phyloP scores from a whole-genome alignment of 2,329 filamentous ascomycete genomes.

The Xylogone sp. region DNA sequence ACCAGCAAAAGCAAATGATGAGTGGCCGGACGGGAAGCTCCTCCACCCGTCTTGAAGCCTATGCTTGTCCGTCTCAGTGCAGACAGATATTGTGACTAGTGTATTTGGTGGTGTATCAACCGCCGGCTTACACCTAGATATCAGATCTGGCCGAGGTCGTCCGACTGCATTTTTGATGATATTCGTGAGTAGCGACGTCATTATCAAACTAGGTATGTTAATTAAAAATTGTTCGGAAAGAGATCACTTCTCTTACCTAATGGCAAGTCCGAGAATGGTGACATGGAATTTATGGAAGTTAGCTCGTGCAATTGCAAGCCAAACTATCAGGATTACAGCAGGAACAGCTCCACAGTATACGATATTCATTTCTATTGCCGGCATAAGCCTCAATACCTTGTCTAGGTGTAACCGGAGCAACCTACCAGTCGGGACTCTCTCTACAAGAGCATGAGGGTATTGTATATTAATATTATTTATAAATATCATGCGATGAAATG shows the following conservation, averaged over 20 bases:
- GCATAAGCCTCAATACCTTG: not conserved
- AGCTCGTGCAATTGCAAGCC: slow-evolving; percentile 59
- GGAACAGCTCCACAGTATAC: slow-evolving; percentile 75
- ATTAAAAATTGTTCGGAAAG: slow-evolving; percentile 33
- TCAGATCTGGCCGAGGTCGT: slow-evolving; percentile 74
- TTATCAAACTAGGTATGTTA: slow-evolving; percentile 45
- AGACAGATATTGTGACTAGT: slow-evolving; percentile 64
- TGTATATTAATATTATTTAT: slow-evolving; percentile 81
- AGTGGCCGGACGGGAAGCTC: slow-evolving; percentile 78
- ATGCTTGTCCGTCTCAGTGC: slow-evolving; percentile 67
- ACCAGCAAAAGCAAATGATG: slow-evolving; percentile 74
- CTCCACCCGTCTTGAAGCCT: slow-evolving; percentile 79
- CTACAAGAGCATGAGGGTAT: slow-evolving; percentile 79
- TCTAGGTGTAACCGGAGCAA: slow-evolving; percentile 11
- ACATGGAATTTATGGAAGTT: slow-evolving; percentile 79
- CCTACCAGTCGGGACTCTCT: slow-evolving; percentile 77
- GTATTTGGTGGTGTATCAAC: slow-evolving; percentile 41
- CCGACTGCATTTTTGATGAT: slow-evolving; percentile 77
- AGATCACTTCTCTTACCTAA: slow-evolving; percentile 40
- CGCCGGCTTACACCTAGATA: slow-evolving; percentile 78
- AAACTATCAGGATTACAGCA: slow-evolving; percentile 59
- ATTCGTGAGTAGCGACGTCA: slow-evolving; percentile 83
- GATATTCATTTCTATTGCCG: slow-evolving; percentile 16
- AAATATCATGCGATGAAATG: slow-evolving; percentile 93
- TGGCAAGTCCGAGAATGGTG: slow-evolving; percentile 75